These are phyloP conservation scores for Nitzschia sp. DNA, from an alignment of 108 stramenopile species.

Conservation along the genomic window DNA sequence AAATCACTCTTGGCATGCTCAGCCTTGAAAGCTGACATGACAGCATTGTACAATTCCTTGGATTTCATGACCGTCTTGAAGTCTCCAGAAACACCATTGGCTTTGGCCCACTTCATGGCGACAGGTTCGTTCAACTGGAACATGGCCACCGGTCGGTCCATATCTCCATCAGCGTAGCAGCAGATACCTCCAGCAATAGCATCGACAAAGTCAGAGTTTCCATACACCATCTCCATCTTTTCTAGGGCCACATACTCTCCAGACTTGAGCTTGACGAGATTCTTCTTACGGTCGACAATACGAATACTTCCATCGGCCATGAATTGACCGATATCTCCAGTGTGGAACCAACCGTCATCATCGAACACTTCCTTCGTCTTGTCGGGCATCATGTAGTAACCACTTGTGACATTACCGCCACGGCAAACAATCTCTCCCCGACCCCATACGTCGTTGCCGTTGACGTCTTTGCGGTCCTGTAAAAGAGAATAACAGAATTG, in stretches of 20 bases:
- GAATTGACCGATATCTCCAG: conserved; percentile 91
- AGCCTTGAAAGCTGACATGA: conserved; percentile 63
- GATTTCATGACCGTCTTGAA: conserved; percentile 53
- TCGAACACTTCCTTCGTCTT: conserved; percentile 78
- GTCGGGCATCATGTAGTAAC: conserved; percentile 87
- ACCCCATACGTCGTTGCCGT: conserved; percentile 72
- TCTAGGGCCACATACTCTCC: conserved; percentile 93
- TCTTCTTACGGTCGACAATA: conserved; percentile 92
- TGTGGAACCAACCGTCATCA: conserved; percentile 83
- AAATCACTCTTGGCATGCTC: conserved; percentile 74
- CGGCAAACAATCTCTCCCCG: conserved; percentile 77
- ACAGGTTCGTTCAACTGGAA: conserved; percentile 65
- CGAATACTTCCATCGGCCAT: conserved; percentile 77
- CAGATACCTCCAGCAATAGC: conserved; percentile 78
- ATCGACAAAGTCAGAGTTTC: conserved; percentile 71
- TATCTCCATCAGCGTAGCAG: conserved; percentile 88
- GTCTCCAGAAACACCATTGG: conserved; percentile 67
- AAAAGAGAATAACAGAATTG: not conserved
- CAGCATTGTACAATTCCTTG: conserved; percentile 70
- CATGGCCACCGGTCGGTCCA: conserved; percentile 86
- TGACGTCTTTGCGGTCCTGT: conserved; percentile 58
- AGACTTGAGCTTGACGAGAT: conserved; percentile 92
- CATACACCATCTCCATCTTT: conserved; percentile 84
- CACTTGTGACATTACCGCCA: conserved; percentile 67
- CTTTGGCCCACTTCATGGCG: conserved; percentile 75